Evolutionary conservation across 1,284 basidiomycete species (phyloP).

Genomic region (Apiotrichum akiyoshidainum): DNA sequence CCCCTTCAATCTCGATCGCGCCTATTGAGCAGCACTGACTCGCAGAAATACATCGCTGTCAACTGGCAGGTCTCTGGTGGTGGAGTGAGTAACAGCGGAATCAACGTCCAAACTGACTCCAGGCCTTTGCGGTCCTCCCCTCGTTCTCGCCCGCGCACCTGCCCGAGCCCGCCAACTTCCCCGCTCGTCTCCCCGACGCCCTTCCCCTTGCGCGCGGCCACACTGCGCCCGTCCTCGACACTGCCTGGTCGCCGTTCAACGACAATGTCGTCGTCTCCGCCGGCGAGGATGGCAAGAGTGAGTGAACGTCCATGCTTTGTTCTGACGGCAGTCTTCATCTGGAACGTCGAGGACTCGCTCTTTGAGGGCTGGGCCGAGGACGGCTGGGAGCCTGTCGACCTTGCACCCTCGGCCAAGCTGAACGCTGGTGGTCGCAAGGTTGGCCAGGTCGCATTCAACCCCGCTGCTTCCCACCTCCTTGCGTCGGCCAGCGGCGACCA

Average conservation of each 20-base stretch:
- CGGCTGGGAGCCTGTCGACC: constrained; percentile 74
- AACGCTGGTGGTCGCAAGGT: constrained; percentile 66
- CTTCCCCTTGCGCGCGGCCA: constrained; percentile 84
- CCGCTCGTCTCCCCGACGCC: constrained; percentile 83
- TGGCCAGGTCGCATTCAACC: constrained; percentile 93
- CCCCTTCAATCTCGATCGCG: too few species aligned
- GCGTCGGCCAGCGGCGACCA: constrained; percentile 86
- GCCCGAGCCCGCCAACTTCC: constrained; percentile 56
- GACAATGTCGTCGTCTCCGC: constrained; percentile 84
- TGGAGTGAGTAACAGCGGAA: constrained; percentile 53
- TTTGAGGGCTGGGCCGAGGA: constrained; percentile 88
- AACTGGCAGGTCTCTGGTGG: constrained; percentile 97
- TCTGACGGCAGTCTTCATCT: constrained; percentile 63
- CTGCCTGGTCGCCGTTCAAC: constrained; percentile 93
- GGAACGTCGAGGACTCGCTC: constrained; percentile 66
- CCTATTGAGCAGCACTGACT: background rate
- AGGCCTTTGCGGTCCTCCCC: constrained; percentile 86
- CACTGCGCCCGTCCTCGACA: constrained; percentile 68
- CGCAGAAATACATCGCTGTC: constrained; percentile 52
- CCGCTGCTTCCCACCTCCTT: constrained; percentile 81
- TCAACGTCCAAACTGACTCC: background rate
- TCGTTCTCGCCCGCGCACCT: constrained; percentile 68
- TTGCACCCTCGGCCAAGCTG: constrained; percentile 63
- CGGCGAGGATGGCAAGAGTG: constrained; percentile 83
- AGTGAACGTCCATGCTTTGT: constrained; percentile 4